phyloP scores from a whole-genome alignment of 257 asterid genomes.

The Striga asiatica region DNA sequence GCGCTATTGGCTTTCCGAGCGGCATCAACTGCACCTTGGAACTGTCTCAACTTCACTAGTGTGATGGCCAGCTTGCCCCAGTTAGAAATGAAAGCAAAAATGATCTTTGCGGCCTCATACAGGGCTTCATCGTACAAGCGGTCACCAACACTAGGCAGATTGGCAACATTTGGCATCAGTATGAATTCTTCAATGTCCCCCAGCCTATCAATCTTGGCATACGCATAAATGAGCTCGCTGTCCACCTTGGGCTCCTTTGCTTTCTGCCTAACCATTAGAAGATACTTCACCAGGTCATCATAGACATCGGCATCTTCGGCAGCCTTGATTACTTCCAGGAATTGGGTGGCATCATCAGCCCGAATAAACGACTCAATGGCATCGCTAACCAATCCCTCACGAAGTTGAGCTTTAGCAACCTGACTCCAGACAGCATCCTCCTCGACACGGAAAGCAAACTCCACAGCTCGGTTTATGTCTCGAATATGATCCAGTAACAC shows the following conservation, averaged over 20 bases:
- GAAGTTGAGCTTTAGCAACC: conserved; percentile 93
- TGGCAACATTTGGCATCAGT: conserved; percentile 99
- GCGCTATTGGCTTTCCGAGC: conserved; percentile 99
- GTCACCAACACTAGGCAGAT: conserved; percentile 95
- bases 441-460: conserved; percentile 96
- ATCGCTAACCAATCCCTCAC: conserved; percentile 96
- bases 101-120: conserved; percentile 95
- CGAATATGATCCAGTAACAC: conserved; percentile 84
- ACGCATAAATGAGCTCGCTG: conserved; percentile 94
- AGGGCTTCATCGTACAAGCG: conserved; percentile 92
- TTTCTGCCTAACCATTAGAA: conserved; percentile 96
- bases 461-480: conserved; percentile 90
- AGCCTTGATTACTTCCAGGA: conserved; percentile 84
- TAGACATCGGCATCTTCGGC: conserved; percentile 82
- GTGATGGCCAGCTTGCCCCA: conserved; percentile 97
- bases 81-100: conserved; percentile 84
- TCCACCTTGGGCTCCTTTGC: conserved; percentile 96
- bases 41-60: conserved; percentile 80
- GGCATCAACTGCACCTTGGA: conserved; percentile 99
- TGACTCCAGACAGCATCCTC: conserved; percentile 99
- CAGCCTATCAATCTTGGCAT: conserved; percentile 91
- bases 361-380: conserved; percentile 97
- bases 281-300: conserved; percentile 91
- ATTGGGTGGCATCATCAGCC: conserved; percentile 86
- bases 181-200: conserved; percentile 95